These are phyloP conservation scores for Areca catechu DNA, from an alignment of 176 grass and related monocot species.

Conservation along the genomic window DNA sequence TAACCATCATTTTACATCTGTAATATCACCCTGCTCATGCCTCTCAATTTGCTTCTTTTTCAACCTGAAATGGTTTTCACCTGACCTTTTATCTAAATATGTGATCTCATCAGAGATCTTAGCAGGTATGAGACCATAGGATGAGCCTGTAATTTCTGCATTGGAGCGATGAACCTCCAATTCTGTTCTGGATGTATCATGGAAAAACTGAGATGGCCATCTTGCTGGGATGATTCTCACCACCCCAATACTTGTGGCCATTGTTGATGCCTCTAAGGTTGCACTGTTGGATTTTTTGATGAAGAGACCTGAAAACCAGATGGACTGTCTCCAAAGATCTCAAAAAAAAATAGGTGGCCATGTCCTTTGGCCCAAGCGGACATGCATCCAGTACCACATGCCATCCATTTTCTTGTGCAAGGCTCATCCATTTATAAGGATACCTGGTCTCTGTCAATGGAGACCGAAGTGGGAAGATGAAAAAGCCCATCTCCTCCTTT, in stretches of 20 bases:
- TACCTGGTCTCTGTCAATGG: slow-evolving; percentile 61
- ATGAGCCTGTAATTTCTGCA: slow-evolving; percentile 49
- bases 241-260: slow-evolving; percentile 71
- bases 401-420: slow-evolving; percentile 67
- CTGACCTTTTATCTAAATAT: not conserved
- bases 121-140: slow-evolving; percentile 43
- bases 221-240: slow-evolving; percentile 62
- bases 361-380: slow-evolving; percentile 71
- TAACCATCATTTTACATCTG: not conserved
- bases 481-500: slow-evolving; percentile 32
- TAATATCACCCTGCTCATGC: not conserved
- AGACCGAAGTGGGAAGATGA: slow-evolving; percentile 71
- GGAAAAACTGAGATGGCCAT: slow-evolving; percentile 33
- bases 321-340: slow-evolving; percentile 82
- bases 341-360: slow-evolving; percentile 78
- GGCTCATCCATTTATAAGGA: slow-evolving; percentile 84
- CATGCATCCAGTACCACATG: slow-evolving; percentile 78
- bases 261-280: slow-evolving; percentile 50
- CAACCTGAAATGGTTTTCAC: not conserved
- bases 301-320: slow-evolving; percentile 75
- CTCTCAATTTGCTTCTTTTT: slow-evolving; percentile 11
- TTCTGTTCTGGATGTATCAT: slow-evolving; percentile 50
- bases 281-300: slow-evolving; percentile 48
- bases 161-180: slow-evolving; percentile 36
- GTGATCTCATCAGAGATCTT: slow-evolving; percentile 1